These are phyloP conservation scores for Synchytrium microbalum DNA, from an alignment of 371 early-diverging fungal species.

Conservation along the genomic window DNA sequence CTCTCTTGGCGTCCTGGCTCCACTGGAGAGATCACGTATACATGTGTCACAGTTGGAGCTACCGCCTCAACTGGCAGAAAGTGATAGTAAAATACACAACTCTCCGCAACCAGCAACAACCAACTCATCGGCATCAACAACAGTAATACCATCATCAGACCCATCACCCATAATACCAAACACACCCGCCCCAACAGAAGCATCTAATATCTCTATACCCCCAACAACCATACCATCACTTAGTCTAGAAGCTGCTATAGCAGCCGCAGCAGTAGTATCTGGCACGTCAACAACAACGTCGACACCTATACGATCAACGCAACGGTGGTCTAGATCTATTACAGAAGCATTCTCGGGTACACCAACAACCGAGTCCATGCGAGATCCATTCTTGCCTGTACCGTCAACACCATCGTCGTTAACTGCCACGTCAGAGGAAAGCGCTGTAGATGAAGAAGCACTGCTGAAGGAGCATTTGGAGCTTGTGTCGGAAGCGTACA, in stretches of 20 bases:
- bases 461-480: too few species aligned
- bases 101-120: slow-evolving; percentile 3
- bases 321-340: slow-evolving; percentile 17
- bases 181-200: slow-evolving; percentile 17
- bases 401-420: too few species aligned
- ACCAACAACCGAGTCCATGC: slow-evolving; percentile 9
- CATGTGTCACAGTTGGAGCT: too few species aligned
- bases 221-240: not conserved
- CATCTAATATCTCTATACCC: slow-evolving; percentile 10
- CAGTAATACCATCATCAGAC: slow-evolving; percentile 9
- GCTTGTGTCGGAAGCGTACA: not conserved
- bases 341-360: slow-evolving; percentile 13
- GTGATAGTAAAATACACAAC: too few species aligned
- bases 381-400: slow-evolving; percentile 4
- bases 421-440: too few species aligned
- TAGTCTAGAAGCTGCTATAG: slow-evolving; percentile 3
- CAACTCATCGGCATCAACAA: not conserved
- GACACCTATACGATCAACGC: too few species aligned
- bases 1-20: too few species aligned
- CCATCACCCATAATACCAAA: slow-evolving; percentile 13
- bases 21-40: too few species aligned
- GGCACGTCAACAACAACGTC: slow-evolving; percentile 2
- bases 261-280: not conserved
- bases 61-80: too few species aligned
- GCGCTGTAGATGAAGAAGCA: too few species aligned